These are phyloP conservation scores for Cetradonia linearis DNA, from an alignment of 495 filamentous ascomycete genomes.

Conservation along the genomic window DNA sequence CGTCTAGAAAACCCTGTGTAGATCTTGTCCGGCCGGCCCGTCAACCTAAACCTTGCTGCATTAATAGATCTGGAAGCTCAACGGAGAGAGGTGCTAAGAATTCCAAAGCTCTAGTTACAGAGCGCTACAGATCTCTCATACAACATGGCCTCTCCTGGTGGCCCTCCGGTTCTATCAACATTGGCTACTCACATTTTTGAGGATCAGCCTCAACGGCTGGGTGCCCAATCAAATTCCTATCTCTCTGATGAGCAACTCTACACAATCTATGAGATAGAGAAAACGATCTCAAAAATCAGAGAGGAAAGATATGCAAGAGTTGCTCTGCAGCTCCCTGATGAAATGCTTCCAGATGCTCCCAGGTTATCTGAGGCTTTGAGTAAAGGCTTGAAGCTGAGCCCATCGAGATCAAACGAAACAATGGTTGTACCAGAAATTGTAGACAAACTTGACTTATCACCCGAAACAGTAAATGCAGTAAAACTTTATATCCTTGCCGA, in stretches of 20 bases:
- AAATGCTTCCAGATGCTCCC: slow-evolving; percentile 77
- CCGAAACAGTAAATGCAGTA: slow-evolving; percentile 29
- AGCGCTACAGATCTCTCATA: background rate
- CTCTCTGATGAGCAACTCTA: slow-evolving; percentile 61
- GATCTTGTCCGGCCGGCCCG: background rate
- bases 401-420: background rate
- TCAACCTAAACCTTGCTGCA: background rate
- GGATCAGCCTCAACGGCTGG: slow-evolving; percentile 37
- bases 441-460: slow-evolving; percentile 15
- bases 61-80: background rate
- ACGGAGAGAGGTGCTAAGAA: background rate
- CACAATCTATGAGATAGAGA: slow-evolving; percentile 75
- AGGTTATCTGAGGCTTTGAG: slow-evolving; percentile 61
- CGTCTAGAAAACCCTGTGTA: background rate
- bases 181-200: slow-evolving; percentile 75
- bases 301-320: slow-evolving; percentile 62
- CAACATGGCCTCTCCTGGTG: slow-evolving; percentile 7
- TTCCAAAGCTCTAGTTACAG: background rate
- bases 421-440: background rate
- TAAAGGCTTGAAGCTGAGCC: slow-evolving; percentile 14
- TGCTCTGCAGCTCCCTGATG: slow-evolving; percentile 89
- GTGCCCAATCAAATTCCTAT: slow-evolving; percentile 28
- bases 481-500: slow-evolving; percentile 83
- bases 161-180: slow-evolving; percentile 75
- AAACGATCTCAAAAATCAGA: slow-evolving; percentile 66